These are phyloP conservation scores for Colletotrichum limetticola DNA, from an alignment of 2,329 filamentous ascomycete species.

Conservation along the genomic window DNA sequence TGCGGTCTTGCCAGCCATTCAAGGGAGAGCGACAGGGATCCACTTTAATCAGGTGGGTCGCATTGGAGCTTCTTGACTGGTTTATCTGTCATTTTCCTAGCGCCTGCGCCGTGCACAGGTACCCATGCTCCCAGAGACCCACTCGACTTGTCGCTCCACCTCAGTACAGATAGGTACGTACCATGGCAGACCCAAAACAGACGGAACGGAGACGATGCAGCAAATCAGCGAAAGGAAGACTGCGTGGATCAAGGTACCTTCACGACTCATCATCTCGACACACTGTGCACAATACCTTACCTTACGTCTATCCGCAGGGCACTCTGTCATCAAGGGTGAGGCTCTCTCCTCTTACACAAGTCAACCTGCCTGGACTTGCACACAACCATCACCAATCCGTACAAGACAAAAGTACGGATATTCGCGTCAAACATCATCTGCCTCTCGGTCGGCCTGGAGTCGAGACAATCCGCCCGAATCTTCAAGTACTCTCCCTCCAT, in stretches of 20 bases:
- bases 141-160: too few relatives aligned
- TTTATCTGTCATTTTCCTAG: background rate
- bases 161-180: too few relatives aligned
- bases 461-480: background rate
- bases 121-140: background rate
- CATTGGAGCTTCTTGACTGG: background rate
- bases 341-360: background rate
- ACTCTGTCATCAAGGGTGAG: background rate
- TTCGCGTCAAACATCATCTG: background rate
- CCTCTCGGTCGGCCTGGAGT: background rate
- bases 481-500: background rate
- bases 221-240: background rate
- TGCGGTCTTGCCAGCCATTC: background rate
- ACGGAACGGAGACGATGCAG: background rate
- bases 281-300: background rate
- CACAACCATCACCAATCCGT: background rate
- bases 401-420: background rate
- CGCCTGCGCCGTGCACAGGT: background rate
- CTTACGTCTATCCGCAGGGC: too few relatives aligned
- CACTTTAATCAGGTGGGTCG: background rate
- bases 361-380: background rate
- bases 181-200: background rate
- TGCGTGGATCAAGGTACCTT: background rate
- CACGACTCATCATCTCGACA: background rate
- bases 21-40: background rate